Conservation (phyloP, 1,284 basidiomycete genomes). For the Caloboletus firmus region DNA sequence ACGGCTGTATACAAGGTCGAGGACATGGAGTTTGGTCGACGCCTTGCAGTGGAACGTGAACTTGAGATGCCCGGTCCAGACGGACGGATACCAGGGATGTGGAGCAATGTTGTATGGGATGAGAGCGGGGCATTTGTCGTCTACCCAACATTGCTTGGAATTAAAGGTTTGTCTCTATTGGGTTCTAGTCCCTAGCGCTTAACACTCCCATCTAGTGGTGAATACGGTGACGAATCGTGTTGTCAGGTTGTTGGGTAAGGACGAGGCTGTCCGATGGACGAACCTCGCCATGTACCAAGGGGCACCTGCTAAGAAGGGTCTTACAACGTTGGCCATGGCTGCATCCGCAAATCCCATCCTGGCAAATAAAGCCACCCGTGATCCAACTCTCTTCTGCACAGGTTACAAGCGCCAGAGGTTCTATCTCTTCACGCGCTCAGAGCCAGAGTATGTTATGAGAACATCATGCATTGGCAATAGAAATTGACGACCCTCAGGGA, state of each 20-base stretch:
- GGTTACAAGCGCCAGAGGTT: slow-evolving; percentile 94
- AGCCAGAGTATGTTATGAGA: slow-evolving; percentile 72
- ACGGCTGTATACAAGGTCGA: slow-evolving; percentile 90
- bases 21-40: slow-evolving; percentile 99
- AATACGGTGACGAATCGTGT: slow-evolving; percentile 95
- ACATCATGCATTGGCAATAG: background rate
- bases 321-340: slow-evolving; percentile 88
- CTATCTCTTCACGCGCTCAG: slow-evolving; percentile 93
- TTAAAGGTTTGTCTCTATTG: slow-evolving; percentile 69
- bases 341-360: slow-evolving; percentile 95
- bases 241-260: slow-evolving; percentile 88
- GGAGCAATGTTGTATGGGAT: slow-evolving; percentile 93
- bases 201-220: slow-evolving; percentile 61
- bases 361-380: slow-evolving; percentile 77
- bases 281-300: slow-evolving; percentile 93
- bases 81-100: slow-evolving; percentile 65
- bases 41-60: slow-evolving; percentile 90
- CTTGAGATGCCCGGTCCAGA: slow-evolving; percentile 78
- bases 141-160: slow-evolving; percentile 91
- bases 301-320: slow-evolving; percentile 81
- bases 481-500: slow-evolving; percentile 52
- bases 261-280: slow-evolving; percentile 90
- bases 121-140: slow-evolving; percentile 93
- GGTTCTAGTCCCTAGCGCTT: background rate
- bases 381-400: slow-evolving; percentile 92